Evolutionary conservation across 345 rosid species (phyloP).

Genomic region (Erucastrum elatum): DNA sequence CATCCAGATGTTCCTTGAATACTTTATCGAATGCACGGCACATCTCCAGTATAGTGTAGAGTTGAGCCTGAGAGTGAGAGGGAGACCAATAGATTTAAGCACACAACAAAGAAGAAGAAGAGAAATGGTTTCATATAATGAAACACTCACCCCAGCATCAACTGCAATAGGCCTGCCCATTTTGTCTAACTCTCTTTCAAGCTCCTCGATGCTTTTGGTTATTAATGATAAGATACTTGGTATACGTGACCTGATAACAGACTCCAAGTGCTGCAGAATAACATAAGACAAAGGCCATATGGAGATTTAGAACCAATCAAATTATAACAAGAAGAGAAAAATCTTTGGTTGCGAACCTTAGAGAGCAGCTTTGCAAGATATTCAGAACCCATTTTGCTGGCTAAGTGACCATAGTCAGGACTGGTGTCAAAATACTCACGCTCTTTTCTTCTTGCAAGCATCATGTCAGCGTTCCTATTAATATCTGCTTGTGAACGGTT

Average conservation of each 20-base stretch:
- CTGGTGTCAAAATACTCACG: constrained; percentile 87
- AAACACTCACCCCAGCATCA: constrained; percentile 84
- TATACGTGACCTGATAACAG: constrained; percentile 79
- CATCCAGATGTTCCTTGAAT: constrained; percentile 94
- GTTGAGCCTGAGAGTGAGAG: constrained; percentile 67
- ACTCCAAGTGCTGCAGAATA: constrained; percentile 74
- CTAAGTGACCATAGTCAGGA: constrained; percentile 90
- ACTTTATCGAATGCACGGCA: constrained; percentile 86
- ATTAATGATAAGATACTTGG: constrained; percentile 85
- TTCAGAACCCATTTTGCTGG: constrained; percentile 93
- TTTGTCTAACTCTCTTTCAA: constrained; percentile 84
- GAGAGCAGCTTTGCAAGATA: constrained; percentile 96
- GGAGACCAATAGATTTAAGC: constrained; percentile 20
- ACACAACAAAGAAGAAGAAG: background rate
- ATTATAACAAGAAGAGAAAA: background rate
- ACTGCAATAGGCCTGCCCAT: constrained; percentile 84
- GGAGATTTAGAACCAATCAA: background rate
- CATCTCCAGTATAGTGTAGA: constrained; percentile 74
- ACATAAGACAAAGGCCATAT: background rate
- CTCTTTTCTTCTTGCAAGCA: constrained; percentile 81
- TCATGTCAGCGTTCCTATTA: constrained; percentile 86
- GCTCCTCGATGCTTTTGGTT: constrained; percentile 86
- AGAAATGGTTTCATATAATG: background rate
- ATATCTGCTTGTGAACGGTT: constrained; percentile 99
- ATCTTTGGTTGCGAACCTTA: constrained; percentile 46